Conservation (phyloP, 2,329 filamentous ascomycete species). For the Penicillium hordei region DNA sequence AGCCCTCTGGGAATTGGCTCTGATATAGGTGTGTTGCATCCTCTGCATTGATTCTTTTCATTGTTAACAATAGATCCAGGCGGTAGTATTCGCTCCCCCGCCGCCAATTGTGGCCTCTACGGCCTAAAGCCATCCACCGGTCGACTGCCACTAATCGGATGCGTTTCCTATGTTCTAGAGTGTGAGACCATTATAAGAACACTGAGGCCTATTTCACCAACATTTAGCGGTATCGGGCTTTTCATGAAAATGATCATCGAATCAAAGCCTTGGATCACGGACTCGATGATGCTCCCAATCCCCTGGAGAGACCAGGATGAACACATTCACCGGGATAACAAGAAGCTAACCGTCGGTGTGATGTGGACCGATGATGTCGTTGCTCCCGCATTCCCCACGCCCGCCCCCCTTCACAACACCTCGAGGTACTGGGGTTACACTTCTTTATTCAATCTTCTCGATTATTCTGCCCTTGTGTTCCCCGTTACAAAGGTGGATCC, state of each 20-base stretch:
- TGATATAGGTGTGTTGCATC: conserved; percentile 19
- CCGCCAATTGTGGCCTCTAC: not conserved
- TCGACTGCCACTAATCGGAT: conserved; percentile 22
- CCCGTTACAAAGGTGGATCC: conserved; percentile 54
- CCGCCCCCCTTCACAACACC: conserved; percentile 54
- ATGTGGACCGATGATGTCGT: conserved; percentile 63
- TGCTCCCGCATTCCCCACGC: conserved; percentile 55
- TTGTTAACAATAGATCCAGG: not conserved
- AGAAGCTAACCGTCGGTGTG: conserved; percentile 57
- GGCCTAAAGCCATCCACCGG: conserved; percentile 9
- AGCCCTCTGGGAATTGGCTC: conserved; percentile 26
- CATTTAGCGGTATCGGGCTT: conserved; percentile 48
- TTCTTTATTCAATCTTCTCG: conserved; percentile 66
- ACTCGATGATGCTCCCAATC: conserved; percentile 1
- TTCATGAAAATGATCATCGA: conserved; percentile 42
- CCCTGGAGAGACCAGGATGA: conserved; percentile 1
- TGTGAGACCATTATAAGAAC: conserved; percentile 12
- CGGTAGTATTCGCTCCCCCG: not conserved
- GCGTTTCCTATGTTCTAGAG: conserved; percentile 21
- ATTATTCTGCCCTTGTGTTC: conserved; percentile 64
- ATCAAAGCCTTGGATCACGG: not conserved
- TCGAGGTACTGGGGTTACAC: conserved; percentile 66
- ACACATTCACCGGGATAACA: conserved; percentile 21
- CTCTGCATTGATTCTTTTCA: not conserved
- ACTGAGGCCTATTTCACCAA: conserved; percentile 56